These are phyloP conservation scores for Phragmites australis DNA, from an alignment of 176 grass and related monocot genomes.

Conservation along the genomic window DNA sequence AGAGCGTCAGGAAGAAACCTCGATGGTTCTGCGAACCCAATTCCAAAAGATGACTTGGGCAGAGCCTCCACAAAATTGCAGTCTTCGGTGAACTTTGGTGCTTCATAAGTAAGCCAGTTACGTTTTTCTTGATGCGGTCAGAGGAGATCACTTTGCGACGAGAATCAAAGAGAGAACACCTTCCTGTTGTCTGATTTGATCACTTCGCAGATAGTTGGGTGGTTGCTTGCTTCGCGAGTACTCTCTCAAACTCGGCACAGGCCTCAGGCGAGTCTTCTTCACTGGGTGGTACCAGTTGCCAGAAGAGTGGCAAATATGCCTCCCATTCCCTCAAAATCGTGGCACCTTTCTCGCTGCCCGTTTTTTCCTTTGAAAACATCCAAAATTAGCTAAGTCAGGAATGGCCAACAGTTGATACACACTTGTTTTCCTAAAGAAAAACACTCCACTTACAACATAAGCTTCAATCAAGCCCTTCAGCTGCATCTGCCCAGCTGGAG, in stretches of 20 bases:
- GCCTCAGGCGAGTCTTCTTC: conserved; percentile 99
- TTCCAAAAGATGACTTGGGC: conserved; percentile 38
- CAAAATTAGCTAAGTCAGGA: conserved; percentile 5
- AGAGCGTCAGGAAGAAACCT: conserved; percentile 18
- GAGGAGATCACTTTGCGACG: conserved; percentile 15
- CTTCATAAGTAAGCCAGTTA: conserved; percentile 26
- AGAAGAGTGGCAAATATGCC: conserved; percentile 91
- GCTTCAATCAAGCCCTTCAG: conserved; percentile 97
- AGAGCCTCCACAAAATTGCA: conserved; percentile 48
- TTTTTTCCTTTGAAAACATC: conserved; percentile 73
- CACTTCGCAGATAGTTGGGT: conserved; percentile 64
- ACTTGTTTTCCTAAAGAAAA: not conserved
- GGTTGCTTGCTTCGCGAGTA: conserved; percentile 70
- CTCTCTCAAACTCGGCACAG: conserved; percentile 88
- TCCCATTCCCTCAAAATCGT: conserved; percentile 92
- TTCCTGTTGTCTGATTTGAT: conserved; percentile 11
- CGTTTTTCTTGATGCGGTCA: not conserved
- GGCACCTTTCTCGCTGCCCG: conserved; percentile 83
- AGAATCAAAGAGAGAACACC: conserved; percentile 9
- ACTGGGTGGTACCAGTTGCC: conserved; percentile 97
- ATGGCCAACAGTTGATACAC: not conserved
- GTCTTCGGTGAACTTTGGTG: conserved; percentile 12
- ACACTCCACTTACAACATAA: conserved; percentile 74
- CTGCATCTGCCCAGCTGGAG: conserved; percentile 99
- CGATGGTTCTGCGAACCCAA: conserved; percentile 25